Percentiles rank a stretch among this genome's conserved stretches.
Conservation (phyloP, 2,329 filamentous ascomycete species). For the Thyridium curvatum region DNA sequence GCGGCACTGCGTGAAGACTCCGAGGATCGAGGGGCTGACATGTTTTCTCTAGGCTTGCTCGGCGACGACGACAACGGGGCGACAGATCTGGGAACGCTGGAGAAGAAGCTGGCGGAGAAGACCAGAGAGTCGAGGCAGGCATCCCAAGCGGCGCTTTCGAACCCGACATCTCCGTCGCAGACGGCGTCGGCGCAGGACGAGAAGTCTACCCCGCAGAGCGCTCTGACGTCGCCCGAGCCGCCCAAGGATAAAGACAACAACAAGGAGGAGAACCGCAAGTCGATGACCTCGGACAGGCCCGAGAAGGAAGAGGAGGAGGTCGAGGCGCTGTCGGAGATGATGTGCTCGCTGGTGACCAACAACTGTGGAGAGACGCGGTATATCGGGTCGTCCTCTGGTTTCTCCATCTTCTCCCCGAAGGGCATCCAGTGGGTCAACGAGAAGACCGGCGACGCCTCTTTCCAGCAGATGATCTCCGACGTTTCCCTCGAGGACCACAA, state of each 20-base stretch:
- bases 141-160: constrained; percentile 38
- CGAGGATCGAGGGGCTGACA: constrained; percentile 17
- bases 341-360: constrained; percentile 96
- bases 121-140: constrained; percentile 42
- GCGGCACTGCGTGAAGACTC: too few species aligned
- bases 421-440: constrained; percentile 98
- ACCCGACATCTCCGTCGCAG: constrained; percentile 45
- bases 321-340: constrained; percentile 90
- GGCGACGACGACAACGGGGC: constrained; percentile 79
- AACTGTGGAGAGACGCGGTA: constrained; percentile 92
- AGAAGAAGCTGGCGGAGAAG: constrained; percentile 65
- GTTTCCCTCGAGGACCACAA: constrained; percentile 91
- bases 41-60: constrained; percentile 54
- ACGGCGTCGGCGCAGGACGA: constrained; percentile 35
- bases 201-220: constrained; percentile 44
- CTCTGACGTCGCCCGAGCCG: constrained; percentile 47
- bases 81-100: constrained; percentile 81
- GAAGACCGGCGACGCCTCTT: constrained; percentile 92
- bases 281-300: constrained; percentile 29
- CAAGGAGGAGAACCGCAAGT: constrained; percentile 28
- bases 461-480: constrained; percentile 88
- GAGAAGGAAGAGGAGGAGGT: constrained; percentile 62
- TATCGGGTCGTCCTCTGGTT: constrained; percentile 94
- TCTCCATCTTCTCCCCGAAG: constrained; percentile 97
- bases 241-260: constrained; percentile 31